phyloP scores from a whole-genome alignment of 1,139 yeast species.

The Yamadazyma atmosphaerica region DNA sequence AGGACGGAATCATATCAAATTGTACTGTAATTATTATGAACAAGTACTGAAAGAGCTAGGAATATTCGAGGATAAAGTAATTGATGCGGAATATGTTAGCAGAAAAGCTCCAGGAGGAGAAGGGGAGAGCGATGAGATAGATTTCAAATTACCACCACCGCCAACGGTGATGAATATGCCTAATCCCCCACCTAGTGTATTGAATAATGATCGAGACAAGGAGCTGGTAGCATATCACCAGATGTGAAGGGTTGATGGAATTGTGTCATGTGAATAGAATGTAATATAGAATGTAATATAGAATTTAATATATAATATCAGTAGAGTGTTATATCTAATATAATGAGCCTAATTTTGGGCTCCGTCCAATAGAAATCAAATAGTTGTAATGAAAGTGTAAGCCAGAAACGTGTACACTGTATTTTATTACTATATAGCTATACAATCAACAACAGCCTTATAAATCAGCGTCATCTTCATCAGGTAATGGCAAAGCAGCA shows the following conservation, averaged over 20 bases:
- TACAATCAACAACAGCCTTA: constrained; percentile 48
- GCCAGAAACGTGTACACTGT: no score
- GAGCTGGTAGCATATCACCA: constrained; percentile 7
- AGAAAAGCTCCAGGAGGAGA: constrained; percentile 40
- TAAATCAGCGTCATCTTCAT: constrained; percentile 99
- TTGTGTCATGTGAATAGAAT: no score
- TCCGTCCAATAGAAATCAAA: no score
- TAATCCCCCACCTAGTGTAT: constrained; percentile 36
- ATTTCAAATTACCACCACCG: constrained; percentile 36
- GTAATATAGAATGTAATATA: no score
- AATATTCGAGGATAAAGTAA: constrained; percentile 34
- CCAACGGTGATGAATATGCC: constrained; percentile 30
- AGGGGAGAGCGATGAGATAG: constrained; percentile 12
- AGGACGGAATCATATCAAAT: constrained; percentile 77
- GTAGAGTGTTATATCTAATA: no score
- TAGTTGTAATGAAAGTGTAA: no score
- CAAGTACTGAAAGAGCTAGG: constrained; percentile 52
- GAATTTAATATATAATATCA: no score
- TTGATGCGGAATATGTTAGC: constrained; percentile 38
- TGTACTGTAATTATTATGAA: constrained; percentile 78
- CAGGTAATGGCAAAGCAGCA: constrained; percentile 98
- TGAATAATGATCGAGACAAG: constrained; percentile 18
- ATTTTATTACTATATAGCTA: background rate
- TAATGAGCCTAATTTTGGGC: no score
- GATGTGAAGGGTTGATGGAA: no score